These are phyloP conservation scores for Filosporella fistucella DNA, from an alignment of 495 filamentous ascomycete species.

Conservation along the genomic window DNA sequence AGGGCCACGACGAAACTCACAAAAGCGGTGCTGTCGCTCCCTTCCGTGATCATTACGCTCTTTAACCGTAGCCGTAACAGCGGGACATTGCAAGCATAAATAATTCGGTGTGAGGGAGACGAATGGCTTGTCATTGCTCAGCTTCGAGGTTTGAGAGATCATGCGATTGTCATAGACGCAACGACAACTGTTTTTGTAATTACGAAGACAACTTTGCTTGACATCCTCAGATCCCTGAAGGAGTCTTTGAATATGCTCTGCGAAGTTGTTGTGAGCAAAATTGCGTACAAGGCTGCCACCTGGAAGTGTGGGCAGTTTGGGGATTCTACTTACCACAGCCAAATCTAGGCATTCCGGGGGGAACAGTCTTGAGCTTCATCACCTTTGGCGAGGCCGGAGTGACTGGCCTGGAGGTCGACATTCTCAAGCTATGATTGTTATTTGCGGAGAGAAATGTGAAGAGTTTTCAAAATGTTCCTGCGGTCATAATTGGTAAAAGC, in stretches of 20 bases:
- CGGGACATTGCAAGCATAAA: constrained; percentile 67
- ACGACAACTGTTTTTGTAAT: constrained; percentile 48
- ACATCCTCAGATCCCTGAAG: constrained; percentile 39
- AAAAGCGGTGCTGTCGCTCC: constrained; percentile 58
- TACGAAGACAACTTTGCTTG: constrained; percentile 44
- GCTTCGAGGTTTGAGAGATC: constrained; percentile 45
- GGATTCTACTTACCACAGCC: constrained; percentile 43
- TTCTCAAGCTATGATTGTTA: too few species aligned
- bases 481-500: too few species aligned
- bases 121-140: constrained; percentile 34
- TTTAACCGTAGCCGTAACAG: constrained; percentile 48
- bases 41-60: constrained; percentile 52
- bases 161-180: constrained; percentile 46
- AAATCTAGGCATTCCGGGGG: constrained; percentile 45
- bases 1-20: constrained; percentile 39
- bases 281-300: constrained; percentile 5
- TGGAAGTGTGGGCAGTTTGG: background rate
- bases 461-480: too few species aligned
- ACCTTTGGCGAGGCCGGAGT: constrained; percentile 49
- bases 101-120: constrained; percentile 56
- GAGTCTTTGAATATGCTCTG: constrained; percentile 50
- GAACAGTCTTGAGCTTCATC: constrained; percentile 43
- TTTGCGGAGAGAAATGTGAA: too few species aligned
- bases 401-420: constrained; percentile 20
- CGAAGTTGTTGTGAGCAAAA: background rate